Base-by-base conservation (phyloP, 257 asterid genomes). In the Penstemon eatonii region DNA sequence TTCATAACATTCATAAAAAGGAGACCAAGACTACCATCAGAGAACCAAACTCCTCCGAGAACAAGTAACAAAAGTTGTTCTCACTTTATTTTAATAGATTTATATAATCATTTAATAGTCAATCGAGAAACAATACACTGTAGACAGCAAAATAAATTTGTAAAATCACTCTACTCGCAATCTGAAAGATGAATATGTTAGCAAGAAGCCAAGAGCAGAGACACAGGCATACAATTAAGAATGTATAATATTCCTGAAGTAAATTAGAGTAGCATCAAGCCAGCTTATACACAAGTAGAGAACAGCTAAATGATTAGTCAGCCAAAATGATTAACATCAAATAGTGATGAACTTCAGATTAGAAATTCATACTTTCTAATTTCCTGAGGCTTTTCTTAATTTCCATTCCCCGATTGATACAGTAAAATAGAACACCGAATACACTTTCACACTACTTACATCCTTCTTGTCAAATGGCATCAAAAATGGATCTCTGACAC, bases 391-490 rank as follows among this genome's bases (percentile, higher is more conserved):
- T 10, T 10, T 60, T 15, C n/a, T 56, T 38, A 15, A 56, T 60
- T 63, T 68, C 38, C 56, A 25, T 49, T 52, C 63, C 66, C 56
- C 38, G 60, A 63, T 5, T 39, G 56, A 40, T 51, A 41, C 47
- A 13, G 39, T n/a, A 57, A 67, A 40, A 65, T 12, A 56, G 69
- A 60, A 25, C 61, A 59, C 54, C 45, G 55, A 65, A 69, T 55
- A 56, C 65, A 51, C 46, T 65, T 18, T 56, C 58, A 58, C 18
- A 57, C 60, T 63, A 78, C 98, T 90, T 84, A 90, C 98, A 75
- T 92, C 96, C 73, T 86, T 92, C 84, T 85, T 92, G 81, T 92
- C 98, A 63, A 82, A 88, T 72, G 98, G 98, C 92, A 85, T 88
- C 82, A 90, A 57, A 75, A 92, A 92, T 74, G 98, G 98, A 81